phyloP scores from a whole-genome alignment of 208 protist genomes.

The Tritrichomonas foetus region DNA sequence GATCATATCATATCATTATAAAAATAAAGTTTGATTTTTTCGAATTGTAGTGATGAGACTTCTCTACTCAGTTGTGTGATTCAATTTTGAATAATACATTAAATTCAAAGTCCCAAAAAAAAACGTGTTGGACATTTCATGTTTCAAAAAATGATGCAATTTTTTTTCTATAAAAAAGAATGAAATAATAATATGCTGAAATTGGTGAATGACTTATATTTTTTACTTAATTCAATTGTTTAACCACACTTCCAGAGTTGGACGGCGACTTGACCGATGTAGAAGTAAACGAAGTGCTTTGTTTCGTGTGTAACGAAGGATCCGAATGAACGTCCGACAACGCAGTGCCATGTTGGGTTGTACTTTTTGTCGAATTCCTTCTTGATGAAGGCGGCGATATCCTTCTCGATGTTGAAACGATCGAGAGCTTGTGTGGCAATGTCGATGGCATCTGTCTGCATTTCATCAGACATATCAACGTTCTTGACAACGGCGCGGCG shows the following conservation, averaged over 20 bases:
- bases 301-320: conserved; percentile 99
- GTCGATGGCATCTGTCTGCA: conserved; percentile 93
- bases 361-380: conserved; percentile 98
- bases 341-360: conserved; percentile 98
- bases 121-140: too few relatives aligned
- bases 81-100: too few relatives aligned
- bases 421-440: conserved; percentile 83
- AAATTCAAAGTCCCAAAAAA: too few relatives aligned
- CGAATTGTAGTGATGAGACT: too few relatives aligned
- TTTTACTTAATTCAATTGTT: conserved; percentile 49
- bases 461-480: conserved; percentile 73
- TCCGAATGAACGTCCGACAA: conserved; percentile 99
- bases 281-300: conserved; percentile 99
- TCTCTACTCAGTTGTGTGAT: too few relatives aligned
- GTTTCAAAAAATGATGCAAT: too few relatives aligned
- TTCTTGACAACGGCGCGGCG: conserved; percentile 66
- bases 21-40: too few relatives aligned
- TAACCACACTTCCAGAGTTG: conserved; percentile 93
- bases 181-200: too few relatives aligned
- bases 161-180: too few relatives aligned
- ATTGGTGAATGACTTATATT: too few relatives aligned
- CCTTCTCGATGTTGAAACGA: conserved; percentile 98
- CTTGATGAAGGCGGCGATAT: conserved; percentile 99
- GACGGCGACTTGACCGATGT: conserved; percentile 96
- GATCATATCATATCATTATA: too few relatives aligned